These are phyloP conservation scores for Fusarium nodosum DNA, from an alignment of 2,329 filamentous ascomycete species.

Conservation along the genomic window DNA sequence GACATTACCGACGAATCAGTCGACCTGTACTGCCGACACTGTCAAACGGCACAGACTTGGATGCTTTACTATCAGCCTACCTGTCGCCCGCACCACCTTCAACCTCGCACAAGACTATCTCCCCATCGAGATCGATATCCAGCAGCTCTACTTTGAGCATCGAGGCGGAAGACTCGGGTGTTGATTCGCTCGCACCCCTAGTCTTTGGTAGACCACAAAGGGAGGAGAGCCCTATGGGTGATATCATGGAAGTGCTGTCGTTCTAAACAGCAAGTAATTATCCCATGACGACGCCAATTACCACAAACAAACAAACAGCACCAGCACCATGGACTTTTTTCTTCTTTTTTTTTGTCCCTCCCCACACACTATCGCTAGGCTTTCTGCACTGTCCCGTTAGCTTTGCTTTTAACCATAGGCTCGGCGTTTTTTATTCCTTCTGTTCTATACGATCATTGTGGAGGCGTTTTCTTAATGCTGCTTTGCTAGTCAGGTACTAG, in stretches of 20 bases:
- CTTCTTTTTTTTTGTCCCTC: conserved; percentile 1
- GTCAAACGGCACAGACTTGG: conserved; percentile 33
- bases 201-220: conserved; percentile 41
- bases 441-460: conserved; percentile 33
- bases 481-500: conserved; percentile 38
- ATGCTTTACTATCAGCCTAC: conserved; percentile 42
- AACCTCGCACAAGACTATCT: conserved; percentile 24
- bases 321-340: conserved; percentile 5
- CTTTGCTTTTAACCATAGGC: conserved; percentile 23
- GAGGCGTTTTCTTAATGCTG: conserved; percentile 29
- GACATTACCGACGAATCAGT: conserved; percentile 43
- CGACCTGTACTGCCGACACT: conserved; percentile 40
- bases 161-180: conserved; percentile 34
- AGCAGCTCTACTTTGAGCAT: conserved; percentile 42
- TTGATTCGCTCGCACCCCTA: conserved; percentile 36
- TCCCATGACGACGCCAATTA: background rate
- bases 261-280: conserved; percentile 15
- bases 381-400: conserved; percentile 25
- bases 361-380: conserved; percentile 13
- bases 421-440: conserved; percentile 22
- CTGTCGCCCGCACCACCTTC: conserved; percentile 33
- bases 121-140: conserved; percentile 41
- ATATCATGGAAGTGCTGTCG: conserved; percentile 42
- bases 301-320: conserved; percentile 1
- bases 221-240: conserved; percentile 37